A percentile compares a stretch with the other conserved stretches of the same genome.
Evolutionary conservation across 2,329 filamentous ascomycete species (phyloP).

Genomic region (Ilyonectria mors-panacis): DNA sequence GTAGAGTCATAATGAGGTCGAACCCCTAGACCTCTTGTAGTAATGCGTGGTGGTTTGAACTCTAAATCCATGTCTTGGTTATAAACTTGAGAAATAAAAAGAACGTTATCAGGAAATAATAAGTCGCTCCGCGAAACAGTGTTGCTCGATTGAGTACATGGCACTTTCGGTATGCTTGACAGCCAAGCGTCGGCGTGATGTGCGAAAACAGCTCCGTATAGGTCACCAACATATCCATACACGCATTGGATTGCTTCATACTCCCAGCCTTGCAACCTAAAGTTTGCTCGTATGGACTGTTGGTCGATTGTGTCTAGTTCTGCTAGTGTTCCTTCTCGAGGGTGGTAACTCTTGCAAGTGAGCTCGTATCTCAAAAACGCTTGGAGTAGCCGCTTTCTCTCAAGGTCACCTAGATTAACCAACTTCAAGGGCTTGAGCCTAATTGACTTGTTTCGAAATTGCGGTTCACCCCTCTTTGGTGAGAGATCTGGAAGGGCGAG

Average conservation of each 20-base stretch:
- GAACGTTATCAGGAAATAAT: no score
- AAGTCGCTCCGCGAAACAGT: no score
- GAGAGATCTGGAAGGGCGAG: conserved; percentile 22
- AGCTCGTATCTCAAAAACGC: conserved; percentile 31
- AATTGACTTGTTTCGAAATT: not conserved
- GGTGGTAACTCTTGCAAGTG: conserved; percentile 5
- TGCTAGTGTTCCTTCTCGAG: not conserved
- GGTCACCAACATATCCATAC: conserved; percentile 15
- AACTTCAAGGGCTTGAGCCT: conserved; percentile 11
- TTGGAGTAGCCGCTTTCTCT: conserved; percentile 21
- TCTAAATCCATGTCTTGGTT: no score
- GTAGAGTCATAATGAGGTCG: no score
- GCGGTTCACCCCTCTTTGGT: not conserved
- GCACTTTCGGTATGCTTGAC: not conserved
- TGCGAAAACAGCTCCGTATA: conserved; percentile 31
- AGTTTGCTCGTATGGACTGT: not conserved
- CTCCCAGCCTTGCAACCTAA: not conserved
- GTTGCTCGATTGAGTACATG: no score
- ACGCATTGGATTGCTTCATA: conserved; percentile 24
- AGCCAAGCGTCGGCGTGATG: conserved; percentile 20
- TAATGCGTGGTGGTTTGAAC: no score
- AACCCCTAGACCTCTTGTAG: no score
- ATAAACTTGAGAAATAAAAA: no score
- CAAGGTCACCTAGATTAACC: not conserved
- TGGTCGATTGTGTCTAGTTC: not conserved